Percentiles rank a stretch among this genome's conserved stretches.
phyloP scores from a whole-genome alignment of 177 flowering plant genomes.

The Telopea speciosissima region DNA sequence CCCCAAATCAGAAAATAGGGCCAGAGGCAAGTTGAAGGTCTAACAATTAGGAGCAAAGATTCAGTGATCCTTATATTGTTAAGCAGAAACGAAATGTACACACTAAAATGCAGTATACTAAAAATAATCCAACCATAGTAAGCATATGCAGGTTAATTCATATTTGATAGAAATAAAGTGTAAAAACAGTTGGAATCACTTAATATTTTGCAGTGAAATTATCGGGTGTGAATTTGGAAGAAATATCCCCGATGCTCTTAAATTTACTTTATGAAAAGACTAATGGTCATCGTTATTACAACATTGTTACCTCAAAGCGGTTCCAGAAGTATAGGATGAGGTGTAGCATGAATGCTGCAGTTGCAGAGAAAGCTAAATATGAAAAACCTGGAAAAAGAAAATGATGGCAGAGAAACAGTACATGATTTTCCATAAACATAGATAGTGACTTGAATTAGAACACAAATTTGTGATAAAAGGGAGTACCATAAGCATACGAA shows the following conservation, averaged over 20 bases:
- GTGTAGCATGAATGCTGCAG: slow-evolving; percentile 95
- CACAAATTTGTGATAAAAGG: neutral
- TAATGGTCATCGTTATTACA: neutral
- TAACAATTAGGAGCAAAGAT: too few relatives aligned
- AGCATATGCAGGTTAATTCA: too few relatives aligned
- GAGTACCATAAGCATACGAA: slow-evolving; percentile 88
- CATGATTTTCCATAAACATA: neutral
- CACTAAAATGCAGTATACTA: too few relatives aligned
- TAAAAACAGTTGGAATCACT: neutral
- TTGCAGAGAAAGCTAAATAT: slow-evolving; percentile 80
- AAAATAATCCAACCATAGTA: too few relatives aligned
- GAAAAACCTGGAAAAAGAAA: slow-evolving; percentile 61
- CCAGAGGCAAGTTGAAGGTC: too few relatives aligned
- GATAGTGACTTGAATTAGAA: too few relatives aligned
- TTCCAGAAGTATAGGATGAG: slow-evolving; percentile 95
- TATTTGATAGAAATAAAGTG: too few relatives aligned
- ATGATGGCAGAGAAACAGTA: neutral
- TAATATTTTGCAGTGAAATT: too few relatives aligned
- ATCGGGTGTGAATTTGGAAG: neutral
- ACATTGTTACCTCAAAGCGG: slow-evolving; percentile 75
- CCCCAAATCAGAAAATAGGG: too few relatives aligned
- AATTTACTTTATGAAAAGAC: neutral
- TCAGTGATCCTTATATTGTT: too few relatives aligned
- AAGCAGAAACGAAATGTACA: too few relatives aligned
- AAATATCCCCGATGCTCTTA: neutral